These are phyloP conservation scores for Fusarium praegraminearum DNA, from an alignment of 2,329 filamentous ascomycete genomes.

Conservation along the genomic window DNA sequence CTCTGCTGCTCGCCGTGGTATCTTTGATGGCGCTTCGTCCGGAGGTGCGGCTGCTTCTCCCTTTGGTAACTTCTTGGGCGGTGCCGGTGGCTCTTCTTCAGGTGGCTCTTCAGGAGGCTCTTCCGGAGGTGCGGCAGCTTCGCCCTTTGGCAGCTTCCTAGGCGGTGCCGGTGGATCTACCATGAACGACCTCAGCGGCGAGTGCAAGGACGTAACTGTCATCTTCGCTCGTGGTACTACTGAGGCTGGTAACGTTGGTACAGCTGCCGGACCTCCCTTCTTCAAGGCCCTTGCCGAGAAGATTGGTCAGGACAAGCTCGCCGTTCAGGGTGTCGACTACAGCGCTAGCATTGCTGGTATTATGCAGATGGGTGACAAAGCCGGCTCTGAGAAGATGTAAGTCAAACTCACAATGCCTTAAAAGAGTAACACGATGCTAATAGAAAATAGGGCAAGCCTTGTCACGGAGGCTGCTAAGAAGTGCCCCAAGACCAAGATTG, in stretches of 20 bases:
- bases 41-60: background rate
- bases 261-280: slow-evolving; percentile 62
- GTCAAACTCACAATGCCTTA: slow-evolving; percentile 31
- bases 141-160: slow-evolving; percentile 6
- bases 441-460: slow-evolving; percentile 34
- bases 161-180: slow-evolving; percentile 33
- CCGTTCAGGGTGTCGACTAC: slow-evolving; percentile 67
- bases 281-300: slow-evolving; percentile 57
- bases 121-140: background rate
- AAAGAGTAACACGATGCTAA: background rate
- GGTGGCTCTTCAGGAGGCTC: background rate
- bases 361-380: slow-evolving; percentile 58
- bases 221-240: slow-evolving; percentile 69
- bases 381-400: slow-evolving; percentile 61
- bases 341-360: slow-evolving; percentile 60
- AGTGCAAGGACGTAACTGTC: slow-evolving; percentile 57
- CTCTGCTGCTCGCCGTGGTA: background rate
- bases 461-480: slow-evolving; percentile 51
- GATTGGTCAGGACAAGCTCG: slow-evolving; percentile 59
- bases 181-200: slow-evolving; percentile 43
- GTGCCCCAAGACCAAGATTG: slow-evolving; percentile 60
- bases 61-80: background rate
- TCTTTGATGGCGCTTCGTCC: background rate
- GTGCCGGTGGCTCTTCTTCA: background rate
- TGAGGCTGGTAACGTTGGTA: slow-evolving; percentile 65